Percentiles rank a stretch among this genome's conserved stretches.
These are phyloP conservation scores for Murraya paniculata DNA, from an alignment of 345 rosid species.

Conservation along the genomic window DNA sequence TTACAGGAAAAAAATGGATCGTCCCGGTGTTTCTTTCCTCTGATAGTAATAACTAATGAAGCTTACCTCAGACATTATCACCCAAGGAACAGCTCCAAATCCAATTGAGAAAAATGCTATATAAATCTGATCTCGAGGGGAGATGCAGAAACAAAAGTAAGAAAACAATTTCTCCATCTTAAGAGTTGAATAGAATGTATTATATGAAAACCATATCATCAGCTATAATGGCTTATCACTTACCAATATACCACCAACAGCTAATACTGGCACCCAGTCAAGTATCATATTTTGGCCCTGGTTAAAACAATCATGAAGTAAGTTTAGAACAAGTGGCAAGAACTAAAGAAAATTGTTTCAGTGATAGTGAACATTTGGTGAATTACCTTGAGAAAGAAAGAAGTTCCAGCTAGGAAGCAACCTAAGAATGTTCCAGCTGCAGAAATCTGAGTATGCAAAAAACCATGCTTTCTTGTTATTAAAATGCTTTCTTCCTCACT, in stretches of 20 bases:
- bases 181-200: not conserved
- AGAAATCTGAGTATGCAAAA: constrained; percentile 46
- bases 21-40: not conserved
- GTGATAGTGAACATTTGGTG: not conserved
- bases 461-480: not conserved
- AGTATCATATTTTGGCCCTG: constrained; percentile 58
- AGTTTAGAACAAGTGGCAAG: constrained; percentile 5
- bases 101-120: constrained; percentile 75
- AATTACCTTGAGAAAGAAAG: constrained; percentile 71
- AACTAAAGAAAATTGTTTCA: not conserved
- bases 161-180: not conserved
- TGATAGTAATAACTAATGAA: not conserved
- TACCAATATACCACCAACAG: constrained; percentile 76
- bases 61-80: constrained; percentile 92
- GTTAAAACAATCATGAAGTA: constrained; percentile 2
- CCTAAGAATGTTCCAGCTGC: constrained; percentile 77
- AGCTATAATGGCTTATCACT: constrained; percentile 7
- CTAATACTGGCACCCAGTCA: constrained; percentile 65
- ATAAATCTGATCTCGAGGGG: constrained; percentile 41
- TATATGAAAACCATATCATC: not conserved
- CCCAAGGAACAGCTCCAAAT: constrained; percentile 96
- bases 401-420: constrained; percentile 65
- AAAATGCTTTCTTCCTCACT: not conserved
- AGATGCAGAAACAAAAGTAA: not conserved
- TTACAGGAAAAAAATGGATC: not conserved